Evolutionary conservation across 306 rosid species (phyloP).

Genomic region (Pyrus betulifolia): DNA sequence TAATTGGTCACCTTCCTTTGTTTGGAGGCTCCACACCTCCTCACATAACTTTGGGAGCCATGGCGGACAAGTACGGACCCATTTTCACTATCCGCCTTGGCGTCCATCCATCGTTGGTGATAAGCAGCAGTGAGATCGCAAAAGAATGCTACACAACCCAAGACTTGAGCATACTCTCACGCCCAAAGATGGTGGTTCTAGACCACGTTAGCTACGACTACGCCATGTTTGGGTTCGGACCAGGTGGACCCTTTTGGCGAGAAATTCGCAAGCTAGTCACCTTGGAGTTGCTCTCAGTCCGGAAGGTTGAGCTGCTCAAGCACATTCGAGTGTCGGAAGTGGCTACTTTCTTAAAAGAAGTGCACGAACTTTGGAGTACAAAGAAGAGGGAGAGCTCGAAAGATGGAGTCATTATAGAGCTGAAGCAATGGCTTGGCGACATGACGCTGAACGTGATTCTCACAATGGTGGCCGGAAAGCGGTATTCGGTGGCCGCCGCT

Average conservation of each 20-base stretch:
- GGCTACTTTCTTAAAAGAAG: background rate
- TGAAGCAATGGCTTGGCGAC: conserved; percentile 1
- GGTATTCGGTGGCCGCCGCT: background rate
- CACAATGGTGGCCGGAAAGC: conserved; percentile 12
- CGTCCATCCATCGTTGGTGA: too few species aligned
- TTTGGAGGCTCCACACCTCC: too few species aligned
- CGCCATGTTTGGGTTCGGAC: background rate
- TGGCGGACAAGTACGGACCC: too few species aligned
- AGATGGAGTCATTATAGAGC: background rate
- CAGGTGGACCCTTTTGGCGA: conserved; percentile 23
- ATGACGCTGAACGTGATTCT: conserved; percentile 4
- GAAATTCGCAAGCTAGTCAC: conserved; percentile 16
- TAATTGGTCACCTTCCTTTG: conserved; percentile 18
- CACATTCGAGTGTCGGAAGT: conserved; percentile 10
- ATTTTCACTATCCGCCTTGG: too few species aligned
- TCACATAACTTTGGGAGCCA: too few species aligned
- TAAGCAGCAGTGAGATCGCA: too few species aligned
- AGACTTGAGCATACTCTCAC: too few species aligned
- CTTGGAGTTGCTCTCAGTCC: conserved; percentile 7
- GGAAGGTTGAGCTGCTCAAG: background rate
- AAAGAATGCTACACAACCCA: too few species aligned
- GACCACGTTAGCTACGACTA: too few species aligned
- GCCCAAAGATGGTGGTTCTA: too few species aligned
- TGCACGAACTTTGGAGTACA: background rate
- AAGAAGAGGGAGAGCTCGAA: background rate